Conservation (phyloP, 1,284 basidiomycete genomes). For the Moesziomyces antarcticus region DNA sequence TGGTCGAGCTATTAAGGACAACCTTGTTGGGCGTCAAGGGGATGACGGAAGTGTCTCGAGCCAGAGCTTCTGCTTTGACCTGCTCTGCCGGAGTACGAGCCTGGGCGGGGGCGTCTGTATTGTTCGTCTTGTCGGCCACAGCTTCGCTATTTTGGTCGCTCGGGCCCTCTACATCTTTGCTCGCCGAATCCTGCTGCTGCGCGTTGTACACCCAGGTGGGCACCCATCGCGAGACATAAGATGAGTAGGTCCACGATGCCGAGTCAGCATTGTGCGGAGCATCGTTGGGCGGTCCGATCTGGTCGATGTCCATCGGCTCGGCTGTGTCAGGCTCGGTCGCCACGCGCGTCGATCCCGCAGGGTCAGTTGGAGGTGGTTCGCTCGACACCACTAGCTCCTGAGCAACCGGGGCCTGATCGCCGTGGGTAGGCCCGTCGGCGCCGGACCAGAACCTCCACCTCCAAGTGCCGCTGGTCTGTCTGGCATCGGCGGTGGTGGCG, state of each 20-base stretch:
- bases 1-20: constrained; percentile 54
- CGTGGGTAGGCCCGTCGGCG: constrained; percentile 11
- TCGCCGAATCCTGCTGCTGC: constrained; percentile 25
- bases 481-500: not conserved
- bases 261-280: constrained; percentile 9
- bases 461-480: constrained; percentile 28
- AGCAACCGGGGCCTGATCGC: constrained; percentile 7
- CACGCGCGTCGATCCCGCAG: not conserved
- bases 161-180: not conserved
- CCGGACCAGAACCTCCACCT: constrained; percentile 41
- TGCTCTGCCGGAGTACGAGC: constrained; percentile 60
- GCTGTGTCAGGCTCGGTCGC: constrained; percentile 1
- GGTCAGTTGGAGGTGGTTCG: not conserved
- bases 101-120: not conserved
- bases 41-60: constrained; percentile 29
- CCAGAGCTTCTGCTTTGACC: constrained; percentile 61
- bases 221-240: constrained; percentile 52
- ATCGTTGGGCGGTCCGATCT: not conserved
- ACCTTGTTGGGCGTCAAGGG: constrained; percentile 46
- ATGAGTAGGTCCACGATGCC: constrained; percentile 50
- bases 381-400: constrained; percentile 21
- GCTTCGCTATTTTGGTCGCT: not conserved
- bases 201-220: constrained; percentile 49
- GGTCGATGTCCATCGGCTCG: constrained; percentile 46
- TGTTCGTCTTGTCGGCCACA: not conserved